Evolutionary conservation across 1,284 basidiomycete genomes (phyloP).

Genomic region (Trametes pubescens): DNA sequence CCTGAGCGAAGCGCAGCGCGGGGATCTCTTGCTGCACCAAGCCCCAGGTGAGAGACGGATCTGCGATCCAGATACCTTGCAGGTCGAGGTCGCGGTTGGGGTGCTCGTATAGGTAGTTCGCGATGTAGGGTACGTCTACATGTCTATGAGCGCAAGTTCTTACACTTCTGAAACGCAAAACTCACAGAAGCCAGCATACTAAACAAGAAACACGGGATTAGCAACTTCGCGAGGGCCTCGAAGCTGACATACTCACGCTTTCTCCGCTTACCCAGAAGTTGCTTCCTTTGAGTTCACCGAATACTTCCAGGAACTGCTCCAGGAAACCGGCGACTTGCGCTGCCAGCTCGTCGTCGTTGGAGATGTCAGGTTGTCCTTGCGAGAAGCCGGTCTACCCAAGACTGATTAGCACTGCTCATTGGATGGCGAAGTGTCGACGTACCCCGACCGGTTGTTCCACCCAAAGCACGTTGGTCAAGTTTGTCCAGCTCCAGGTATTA

Average conservation of each 20-base stretch:
- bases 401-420: neutral
- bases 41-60: slow-evolving; percentile 47
- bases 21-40: slow-evolving; percentile 50
- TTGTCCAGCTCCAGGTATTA: slow-evolving; percentile 51
- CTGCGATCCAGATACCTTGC: slow-evolving; percentile 50
- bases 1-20: slow-evolving; percentile 47
- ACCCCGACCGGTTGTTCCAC: slow-evolving; percentile 61
- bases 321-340: slow-evolving; percentile 49
- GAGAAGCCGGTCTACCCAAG: slow-evolving; percentile 45
- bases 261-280: slow-evolving; percentile 49
- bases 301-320: slow-evolving; percentile 49
- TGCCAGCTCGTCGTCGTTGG: slow-evolving; percentile 50
- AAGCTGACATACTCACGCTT: slow-evolving; percentile 39
- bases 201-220: neutral
- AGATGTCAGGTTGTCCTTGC: slow-evolving; percentile 45
- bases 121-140: slow-evolving; percentile 50
- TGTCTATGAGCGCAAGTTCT: neutral
- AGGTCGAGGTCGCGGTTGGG: slow-evolving; percentile 47
- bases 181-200: slow-evolving; percentile 51
- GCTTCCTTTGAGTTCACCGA: slow-evolving; percentile 49
- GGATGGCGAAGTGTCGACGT: slow-evolving; percentile 32
- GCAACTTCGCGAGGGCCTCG: neutral
- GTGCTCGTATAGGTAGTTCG: slow-evolving; percentile 51
- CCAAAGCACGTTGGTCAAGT: slow-evolving; percentile 54
- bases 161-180: neutral